Percentiles rank a stretch among this genome's conserved stretches.
phyloP scores from a whole-genome alignment of 2,329 filamentous ascomycete genomes.

The Macrophomina pseudophaseolina region DNA sequence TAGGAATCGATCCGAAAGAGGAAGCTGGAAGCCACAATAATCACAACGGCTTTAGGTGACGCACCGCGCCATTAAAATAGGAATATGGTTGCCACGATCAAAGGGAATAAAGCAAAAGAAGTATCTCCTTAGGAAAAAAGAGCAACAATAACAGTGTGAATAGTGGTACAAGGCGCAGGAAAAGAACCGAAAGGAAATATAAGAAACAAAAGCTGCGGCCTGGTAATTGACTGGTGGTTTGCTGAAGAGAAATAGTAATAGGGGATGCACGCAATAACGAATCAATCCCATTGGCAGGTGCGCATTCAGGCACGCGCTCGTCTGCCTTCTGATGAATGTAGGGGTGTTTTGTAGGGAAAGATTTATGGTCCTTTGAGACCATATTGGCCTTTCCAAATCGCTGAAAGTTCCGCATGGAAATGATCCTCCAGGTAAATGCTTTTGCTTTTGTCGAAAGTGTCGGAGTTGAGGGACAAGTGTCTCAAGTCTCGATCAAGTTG shows the following conservation, averaged over 20 bases:
- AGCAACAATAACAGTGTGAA: conserved; percentile 12
- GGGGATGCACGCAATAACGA: neutral
- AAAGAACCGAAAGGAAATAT: neutral
- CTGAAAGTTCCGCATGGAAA: conserved; percentile 9
- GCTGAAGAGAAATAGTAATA: conserved; percentile 7
- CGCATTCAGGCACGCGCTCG: neutral
- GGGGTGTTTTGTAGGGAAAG: conserved; percentile 17
- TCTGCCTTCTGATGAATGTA: conserved; percentile 15
- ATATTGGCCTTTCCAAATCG: conserved; percentile 15
- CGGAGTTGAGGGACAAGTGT: neutral
- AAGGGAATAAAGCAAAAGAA: neutral
- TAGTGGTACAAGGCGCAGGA: conserved; percentile 23
- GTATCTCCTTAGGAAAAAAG: neutral
- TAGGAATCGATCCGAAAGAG: conserved; percentile 1
- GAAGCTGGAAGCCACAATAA: neutral
- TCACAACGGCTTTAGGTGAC: neutral
- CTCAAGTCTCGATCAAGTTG: conserved; percentile 1
- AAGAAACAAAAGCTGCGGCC: conserved; percentile 15
- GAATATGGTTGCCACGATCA: neutral
- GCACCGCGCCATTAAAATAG: conserved; percentile 20
- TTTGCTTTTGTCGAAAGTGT: conserved; percentile 20
- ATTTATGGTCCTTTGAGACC: neutral
- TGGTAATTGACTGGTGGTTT: neutral
- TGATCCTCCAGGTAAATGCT: conserved; percentile 21
- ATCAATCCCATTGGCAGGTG: neutral